Percentiles rank a stretch among this genome's conserved stretches.
These are phyloP conservation scores for Colletotrichum phormii DNA, from an alignment of 2,329 filamentous ascomycete species.

Conservation along the genomic window DNA sequence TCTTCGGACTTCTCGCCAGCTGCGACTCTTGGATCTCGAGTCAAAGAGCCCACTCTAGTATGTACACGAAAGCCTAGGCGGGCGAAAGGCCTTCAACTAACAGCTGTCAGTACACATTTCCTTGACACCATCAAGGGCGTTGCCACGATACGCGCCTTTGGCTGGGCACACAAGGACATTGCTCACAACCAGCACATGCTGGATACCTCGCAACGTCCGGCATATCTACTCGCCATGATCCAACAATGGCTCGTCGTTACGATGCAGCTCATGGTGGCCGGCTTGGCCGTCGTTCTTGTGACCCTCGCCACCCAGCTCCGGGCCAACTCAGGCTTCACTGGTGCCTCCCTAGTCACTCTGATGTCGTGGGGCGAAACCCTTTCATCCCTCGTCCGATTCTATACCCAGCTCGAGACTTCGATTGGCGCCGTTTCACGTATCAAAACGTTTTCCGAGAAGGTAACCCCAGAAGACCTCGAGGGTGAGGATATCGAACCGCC, in stretches of 20 bases:
- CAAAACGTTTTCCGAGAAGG: slow-evolving; percentile 38
- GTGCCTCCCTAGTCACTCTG: slow-evolving; percentile 48
- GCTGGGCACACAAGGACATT: slow-evolving; percentile 59
- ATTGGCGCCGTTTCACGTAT: slow-evolving; percentile 39
- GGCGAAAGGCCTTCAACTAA: background rate
- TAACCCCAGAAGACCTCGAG: slow-evolving; percentile 28
- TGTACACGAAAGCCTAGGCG: slow-evolving; percentile 10
- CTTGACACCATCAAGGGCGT: slow-evolving; percentile 63
- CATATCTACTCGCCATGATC: slow-evolving; percentile 65
- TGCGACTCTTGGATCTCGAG: slow-evolving; percentile 68
- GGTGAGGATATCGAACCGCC: slow-evolving; percentile 27
- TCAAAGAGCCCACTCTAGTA: slow-evolving; percentile 66
- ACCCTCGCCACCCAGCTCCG: slow-evolving; percentile 55
- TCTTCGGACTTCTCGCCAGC: slow-evolving; percentile 66
- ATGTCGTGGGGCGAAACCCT: slow-evolving; percentile 47
- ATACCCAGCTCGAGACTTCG: slow-evolving; percentile 43
- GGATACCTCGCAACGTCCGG: slow-evolving; percentile 63
- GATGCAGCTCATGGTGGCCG: slow-evolving; percentile 59
- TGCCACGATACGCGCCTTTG: slow-evolving; percentile 64
- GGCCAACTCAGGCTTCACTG: slow-evolving; percentile 46
- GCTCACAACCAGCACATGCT: slow-evolving; percentile 57
- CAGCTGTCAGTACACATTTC: slow-evolving; percentile 52
- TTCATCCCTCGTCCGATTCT: slow-evolving; percentile 43
- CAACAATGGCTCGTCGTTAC: slow-evolving; percentile 66
- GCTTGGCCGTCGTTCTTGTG: slow-evolving; percentile 60